These are phyloP conservation scores for Coniochaeta sp. DNA, from an alignment of 2,329 filamentous ascomycete genomes.

Conservation along the genomic window DNA sequence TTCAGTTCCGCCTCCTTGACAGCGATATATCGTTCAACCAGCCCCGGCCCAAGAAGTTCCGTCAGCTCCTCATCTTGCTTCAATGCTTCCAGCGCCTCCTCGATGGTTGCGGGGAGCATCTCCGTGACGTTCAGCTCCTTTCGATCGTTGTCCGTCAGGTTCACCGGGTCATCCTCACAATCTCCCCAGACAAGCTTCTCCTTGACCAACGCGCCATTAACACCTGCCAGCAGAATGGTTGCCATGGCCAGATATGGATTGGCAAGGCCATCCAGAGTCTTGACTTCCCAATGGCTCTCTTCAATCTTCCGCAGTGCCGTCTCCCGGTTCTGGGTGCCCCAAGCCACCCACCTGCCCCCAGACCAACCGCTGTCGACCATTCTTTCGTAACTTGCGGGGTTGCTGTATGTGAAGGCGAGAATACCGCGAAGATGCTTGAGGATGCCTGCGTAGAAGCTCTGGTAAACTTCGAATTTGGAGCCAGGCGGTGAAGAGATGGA, in stretches of 20 bases:
- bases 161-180: slow-evolving; percentile 45
- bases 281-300: slow-evolving; percentile 68
- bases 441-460: slow-evolving; percentile 65
- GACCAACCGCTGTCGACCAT: slow-evolving; percentile 65
- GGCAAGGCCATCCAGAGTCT: slow-evolving; percentile 69
- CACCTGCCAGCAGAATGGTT: slow-evolving; percentile 52
- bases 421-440: slow-evolving; percentile 58
- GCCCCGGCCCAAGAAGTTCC: slow-evolving; percentile 34
- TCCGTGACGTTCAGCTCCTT: slow-evolving; percentile 41
- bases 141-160: slow-evolving; percentile 37
- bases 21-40: slow-evolving; percentile 48
- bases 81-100: slow-evolving; percentile 46
- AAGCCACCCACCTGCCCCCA: slow-evolving; percentile 70
- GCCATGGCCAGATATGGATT: slow-evolving; percentile 68
- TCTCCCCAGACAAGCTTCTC: slow-evolving; percentile 42
- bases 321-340: slow-evolving; percentile 78
- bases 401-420: slow-evolving; percentile 61
- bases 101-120: slow-evolving; percentile 46
- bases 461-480: slow-evolving; percentile 37
- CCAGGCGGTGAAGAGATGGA: slow-evolving; percentile 47
- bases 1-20: slow-evolving; percentile 53
- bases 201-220: slow-evolving; percentile 40
- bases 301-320: slow-evolving; percentile 61
- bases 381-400: slow-evolving; percentile 60
- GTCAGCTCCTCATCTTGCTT: slow-evolving; percentile 36